Evolutionary conservation across 1,139 yeast species (phyloP), one percentile per base, ranked within the genome.

Genomic region (Scheffersomyces parashehatae): DNA sequence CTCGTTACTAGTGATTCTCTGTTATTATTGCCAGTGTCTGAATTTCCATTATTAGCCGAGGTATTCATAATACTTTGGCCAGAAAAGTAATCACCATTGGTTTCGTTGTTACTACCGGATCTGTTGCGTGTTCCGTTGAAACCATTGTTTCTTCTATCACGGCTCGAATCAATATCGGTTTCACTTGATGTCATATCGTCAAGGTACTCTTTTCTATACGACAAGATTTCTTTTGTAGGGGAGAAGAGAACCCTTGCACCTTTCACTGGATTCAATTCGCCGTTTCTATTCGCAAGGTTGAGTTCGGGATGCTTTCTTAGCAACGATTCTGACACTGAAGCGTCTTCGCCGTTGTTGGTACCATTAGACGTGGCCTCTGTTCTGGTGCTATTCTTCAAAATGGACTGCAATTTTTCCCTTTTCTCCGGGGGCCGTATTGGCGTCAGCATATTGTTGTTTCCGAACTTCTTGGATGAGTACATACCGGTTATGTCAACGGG

Each of bases 241-340:
- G 80, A 75, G 51, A 79, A 73, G 24, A 71, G 56, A 13, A 76
- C 73, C 39, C 68, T 65, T 1, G 79, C 73, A 11, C 68, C 70
- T 48, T 69, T 72, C 3, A 71, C 67, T 0, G 78, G 72, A 46
- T 73, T 73, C 28, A 68, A 38, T 15, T 59, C 61, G 1, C 68
- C 70, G 32, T 59, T 54, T 11, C 51, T 46, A 14, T 61, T 54
- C 1, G 73, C 72, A n/a, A 59, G 47, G 5, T 62, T 56, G 38
- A 69, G 51, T 32, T 66, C 70, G 1, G 74, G 76, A 43, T 62
- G 68, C n/a, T 58, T 56, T 33, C 58, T 57, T 29, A 65, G 44
- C 15, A 65, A 39, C 12, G 52, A 53, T 33, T 53, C 57, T 0
- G 62, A 11, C 11, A 40, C 15, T 7, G 35, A 31, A 13, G n/a